These are phyloP conservation scores for Coleophoma cylindrospora DNA, from an alignment of 2,329 filamentous ascomycete genomes.

Conservation along the genomic window DNA sequence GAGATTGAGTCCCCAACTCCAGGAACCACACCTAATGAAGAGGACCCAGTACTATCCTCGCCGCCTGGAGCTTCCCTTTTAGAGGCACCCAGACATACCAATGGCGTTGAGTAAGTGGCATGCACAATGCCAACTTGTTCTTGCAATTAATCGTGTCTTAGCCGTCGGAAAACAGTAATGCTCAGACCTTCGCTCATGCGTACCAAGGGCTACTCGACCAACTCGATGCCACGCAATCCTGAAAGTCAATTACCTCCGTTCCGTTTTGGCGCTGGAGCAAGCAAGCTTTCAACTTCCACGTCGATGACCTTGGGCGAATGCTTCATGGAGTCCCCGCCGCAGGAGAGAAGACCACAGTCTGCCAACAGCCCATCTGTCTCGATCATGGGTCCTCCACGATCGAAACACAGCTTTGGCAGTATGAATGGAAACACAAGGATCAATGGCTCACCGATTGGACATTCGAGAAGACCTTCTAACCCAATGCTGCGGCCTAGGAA, in stretches of 20 bases:
- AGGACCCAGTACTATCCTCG: constrained; percentile 53
- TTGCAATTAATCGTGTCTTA: constrained; percentile 29
- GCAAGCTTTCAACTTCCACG: constrained; percentile 43
- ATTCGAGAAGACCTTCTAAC: constrained; percentile 68
- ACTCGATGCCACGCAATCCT: constrained; percentile 52
- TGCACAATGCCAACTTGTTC: constrained; percentile 12
- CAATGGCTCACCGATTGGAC: constrained; percentile 71
- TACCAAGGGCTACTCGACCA: constrained; percentile 70
- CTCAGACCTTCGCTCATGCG: constrained; percentile 71
- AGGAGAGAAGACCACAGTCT: constrained; percentile 58
- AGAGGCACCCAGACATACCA: constrained; percentile 41
- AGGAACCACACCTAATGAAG: constrained; percentile 34
- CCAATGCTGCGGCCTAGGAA: constrained; percentile 74
- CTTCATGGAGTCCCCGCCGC: constrained; percentile 72
- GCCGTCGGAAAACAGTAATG: constrained; percentile 62
- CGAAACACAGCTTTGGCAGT: constrained; percentile 61
- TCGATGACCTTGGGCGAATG: constrained; percentile 73
- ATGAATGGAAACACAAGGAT: constrained; percentile 50
- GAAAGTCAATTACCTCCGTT: constrained; percentile 69
- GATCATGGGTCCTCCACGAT: constrained; percentile 54
- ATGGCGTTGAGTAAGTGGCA: constrained; percentile 46
- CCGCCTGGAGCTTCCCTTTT: constrained; percentile 41
- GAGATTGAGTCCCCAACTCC: constrained; percentile 71
- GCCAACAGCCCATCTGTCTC: constrained; percentile 53
- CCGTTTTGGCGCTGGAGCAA: constrained; percentile 58